Percentiles rank a stretch among this genome's conserved stretches.
phyloP scores from a whole-genome alignment of 2,329 filamentous ascomycete species.

The Lasiodiplodia gonubiensis region DNA sequence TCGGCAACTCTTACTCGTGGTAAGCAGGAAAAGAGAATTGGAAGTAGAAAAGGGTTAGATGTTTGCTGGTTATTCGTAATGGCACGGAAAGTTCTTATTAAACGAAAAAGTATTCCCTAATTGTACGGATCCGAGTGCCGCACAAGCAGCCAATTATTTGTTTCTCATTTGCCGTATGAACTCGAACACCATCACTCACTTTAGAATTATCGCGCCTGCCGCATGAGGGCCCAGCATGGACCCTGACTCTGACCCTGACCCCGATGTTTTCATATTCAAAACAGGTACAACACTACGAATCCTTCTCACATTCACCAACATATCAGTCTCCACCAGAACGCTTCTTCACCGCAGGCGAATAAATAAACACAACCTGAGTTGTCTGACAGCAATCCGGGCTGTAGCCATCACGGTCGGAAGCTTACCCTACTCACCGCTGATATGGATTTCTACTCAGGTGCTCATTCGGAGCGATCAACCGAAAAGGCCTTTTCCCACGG shows the following conservation, averaged over 20 bases:
- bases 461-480: neutral
- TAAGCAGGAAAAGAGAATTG: neutral
- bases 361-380: neutral
- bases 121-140: neutral
- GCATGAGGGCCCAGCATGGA: neutral
- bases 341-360: neutral
- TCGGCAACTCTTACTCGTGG: constrained; percentile 27
- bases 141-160: neutral
- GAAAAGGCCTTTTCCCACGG: neutral
- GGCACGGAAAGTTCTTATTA: neutral
- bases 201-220: neutral
- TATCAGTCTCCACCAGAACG: neutral
- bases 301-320: neutral
- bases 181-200: neutral
- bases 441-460: neutral
- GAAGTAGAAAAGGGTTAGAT: neutral
- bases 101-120: constrained; percentile 4
- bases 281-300: neutral
- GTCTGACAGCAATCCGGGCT: too few relatives aligned
- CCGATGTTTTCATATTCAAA: neutral
- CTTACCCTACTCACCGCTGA: neutral
- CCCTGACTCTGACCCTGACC: neutral
- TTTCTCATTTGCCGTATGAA: neutral
- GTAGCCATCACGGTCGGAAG: neutral
- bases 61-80: neutral